Evolutionary conservation across 1,284 basidiomycete genomes (phyloP).

Genomic region (Microbotryum lychnidis-dioicae): DNA sequence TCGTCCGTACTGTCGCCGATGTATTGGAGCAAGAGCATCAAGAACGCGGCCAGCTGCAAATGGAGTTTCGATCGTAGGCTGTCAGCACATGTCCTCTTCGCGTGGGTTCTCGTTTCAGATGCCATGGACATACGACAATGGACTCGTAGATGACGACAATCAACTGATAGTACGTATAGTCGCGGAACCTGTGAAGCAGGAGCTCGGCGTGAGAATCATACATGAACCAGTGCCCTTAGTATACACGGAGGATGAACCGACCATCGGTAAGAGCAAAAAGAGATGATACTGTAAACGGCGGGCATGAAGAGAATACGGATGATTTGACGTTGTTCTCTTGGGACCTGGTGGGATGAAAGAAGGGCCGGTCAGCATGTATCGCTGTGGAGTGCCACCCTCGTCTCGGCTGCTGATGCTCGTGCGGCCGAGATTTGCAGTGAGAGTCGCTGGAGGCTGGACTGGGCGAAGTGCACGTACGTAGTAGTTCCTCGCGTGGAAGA

Average conservation of each 20-base stretch:
- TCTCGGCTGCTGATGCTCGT: neutral
- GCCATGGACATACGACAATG: constrained; percentile 11
- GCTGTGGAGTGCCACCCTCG: neutral
- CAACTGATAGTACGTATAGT: constrained; percentile 64
- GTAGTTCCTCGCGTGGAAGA: constrained; percentile 39
- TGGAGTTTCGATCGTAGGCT: neutral
- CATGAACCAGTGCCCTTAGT: too few relatives aligned
- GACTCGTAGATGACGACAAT: constrained; percentile 40
- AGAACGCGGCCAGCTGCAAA: constrained; percentile 34
- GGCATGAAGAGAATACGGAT: constrained; percentile 15
- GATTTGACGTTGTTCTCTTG: constrained; percentile 39
- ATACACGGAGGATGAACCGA: too few relatives aligned
- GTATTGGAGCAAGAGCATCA: constrained; percentile 69
- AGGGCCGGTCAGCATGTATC: neutral
- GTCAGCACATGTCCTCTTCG: neutral
- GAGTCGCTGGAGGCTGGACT: neutral
- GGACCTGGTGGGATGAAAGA: constrained; percentile 11
- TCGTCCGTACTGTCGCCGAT: constrained; percentile 60
- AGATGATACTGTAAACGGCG: constrained; percentile 50
- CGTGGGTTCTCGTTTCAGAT: neutral
- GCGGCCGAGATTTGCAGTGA: too few relatives aligned
- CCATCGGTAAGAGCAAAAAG: constrained; percentile 77
- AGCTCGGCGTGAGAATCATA: too few relatives aligned
- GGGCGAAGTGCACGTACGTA: constrained; percentile 6
- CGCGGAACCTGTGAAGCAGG: constrained; percentile 48